Conservation (phyloP, 306 rosid species). For the Rosa rugosa region DNA sequence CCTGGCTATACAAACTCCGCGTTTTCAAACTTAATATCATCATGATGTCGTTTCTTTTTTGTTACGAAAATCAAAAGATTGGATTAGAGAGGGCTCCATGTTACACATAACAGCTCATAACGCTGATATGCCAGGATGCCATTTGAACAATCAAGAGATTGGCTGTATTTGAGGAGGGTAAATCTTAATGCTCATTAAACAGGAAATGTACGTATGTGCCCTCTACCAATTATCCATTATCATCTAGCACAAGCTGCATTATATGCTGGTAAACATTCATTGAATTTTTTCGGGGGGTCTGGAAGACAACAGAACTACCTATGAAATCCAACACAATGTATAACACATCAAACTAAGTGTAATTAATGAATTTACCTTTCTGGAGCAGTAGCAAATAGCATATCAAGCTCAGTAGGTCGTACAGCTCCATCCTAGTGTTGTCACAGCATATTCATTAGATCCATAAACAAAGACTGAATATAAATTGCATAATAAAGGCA, state of each 20-base stretch:
- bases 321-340: not conserved
- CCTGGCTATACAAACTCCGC: not conserved
- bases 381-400: slow-evolving; percentile 86
- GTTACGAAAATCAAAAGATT: not conserved
- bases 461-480: slow-evolving; percentile 23
- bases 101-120: not conserved
- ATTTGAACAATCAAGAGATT: slow-evolving; percentile 1
- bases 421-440: slow-evolving; percentile 77
- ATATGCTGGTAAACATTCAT: not conserved
- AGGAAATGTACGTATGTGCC: not conserved
- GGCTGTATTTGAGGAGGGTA: not conserved
- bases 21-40: not conserved
- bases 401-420: slow-evolving; percentile 66
- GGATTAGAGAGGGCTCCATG: not conserved
- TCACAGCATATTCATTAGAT: slow-evolving; percentile 17
- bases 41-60: not conserved
- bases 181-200: not conserved
- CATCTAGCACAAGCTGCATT: slow-evolving; percentile 1
- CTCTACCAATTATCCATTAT: not conserved
- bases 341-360: not conserved
- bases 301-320: not conserved
- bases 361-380: slow-evolving; percentile 54
- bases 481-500: slow-evolving; percentile 22
- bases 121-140: not conserved
- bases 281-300: not conserved